phyloP scores from a whole-genome alignment of 768 basidiomycete genomes.

The Termitomyces sp. region DNA sequence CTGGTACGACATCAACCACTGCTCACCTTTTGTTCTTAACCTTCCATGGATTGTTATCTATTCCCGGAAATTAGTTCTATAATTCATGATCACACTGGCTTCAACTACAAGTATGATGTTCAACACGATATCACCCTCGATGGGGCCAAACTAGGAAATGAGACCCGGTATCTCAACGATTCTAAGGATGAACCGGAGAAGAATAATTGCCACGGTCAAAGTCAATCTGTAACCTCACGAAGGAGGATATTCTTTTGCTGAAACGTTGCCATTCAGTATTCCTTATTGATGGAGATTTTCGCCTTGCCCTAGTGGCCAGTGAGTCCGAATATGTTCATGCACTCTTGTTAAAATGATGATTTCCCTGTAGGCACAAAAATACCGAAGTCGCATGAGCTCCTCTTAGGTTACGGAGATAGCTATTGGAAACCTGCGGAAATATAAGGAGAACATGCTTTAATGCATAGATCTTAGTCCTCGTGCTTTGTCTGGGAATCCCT shows the following conservation, averaged over 20 bases:
- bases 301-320: constrained; percentile 3
- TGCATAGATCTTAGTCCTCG: background rate
- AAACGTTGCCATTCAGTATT: background rate
- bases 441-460: background rate
- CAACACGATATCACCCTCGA: background rate
- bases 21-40: background rate
- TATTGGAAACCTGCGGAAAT: background rate
- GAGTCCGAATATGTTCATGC: background rate
- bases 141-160: constrained; percentile 17
- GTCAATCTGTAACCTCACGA: constrained; percentile 2
- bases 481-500: no score
- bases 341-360: background rate
- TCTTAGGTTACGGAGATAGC: background rate
- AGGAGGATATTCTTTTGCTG: background rate
- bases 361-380: background rate
- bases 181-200: constrained; percentile 4
- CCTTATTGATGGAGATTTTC: constrained; percentile 5
- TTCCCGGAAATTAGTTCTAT: background rate
- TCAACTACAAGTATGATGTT: constrained; percentile 9
- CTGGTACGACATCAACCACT: background rate
- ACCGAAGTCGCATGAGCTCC: background rate
- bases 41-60: background rate
- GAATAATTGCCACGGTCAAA: constrained; percentile 14
- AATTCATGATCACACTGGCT: constrained; percentile 5
- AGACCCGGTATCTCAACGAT: constrained; percentile 21